Conservation (phyloP, 495 filamentous ascomycete genomes). For the Penicillium desertorum region DNA sequence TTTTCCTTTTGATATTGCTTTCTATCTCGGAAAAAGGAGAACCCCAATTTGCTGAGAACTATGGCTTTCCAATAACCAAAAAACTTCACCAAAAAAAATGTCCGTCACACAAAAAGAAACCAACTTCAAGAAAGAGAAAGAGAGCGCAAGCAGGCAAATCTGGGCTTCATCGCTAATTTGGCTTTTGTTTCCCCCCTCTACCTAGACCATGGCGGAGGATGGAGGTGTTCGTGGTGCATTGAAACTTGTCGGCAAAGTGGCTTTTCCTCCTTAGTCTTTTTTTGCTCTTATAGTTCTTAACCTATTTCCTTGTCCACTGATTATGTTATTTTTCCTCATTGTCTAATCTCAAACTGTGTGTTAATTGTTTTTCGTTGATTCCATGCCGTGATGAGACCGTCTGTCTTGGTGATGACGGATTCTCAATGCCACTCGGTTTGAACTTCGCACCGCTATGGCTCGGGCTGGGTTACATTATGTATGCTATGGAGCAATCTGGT, state of each 20-base stretch:
- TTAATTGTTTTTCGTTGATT: slow-evolving; percentile 6
- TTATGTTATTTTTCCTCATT: slow-evolving; percentile 19
- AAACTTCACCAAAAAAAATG: slow-evolving; percentile 21
- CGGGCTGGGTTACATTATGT: slow-evolving; percentile 7
- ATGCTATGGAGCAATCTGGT: slow-evolving; percentile 14
- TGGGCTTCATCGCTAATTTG: slow-evolving; percentile 38
- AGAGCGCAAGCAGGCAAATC: slow-evolving; percentile 38
- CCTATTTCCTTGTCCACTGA: slow-evolving; percentile 19
- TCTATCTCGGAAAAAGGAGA: slow-evolving; percentile 15
- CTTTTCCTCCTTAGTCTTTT: slow-evolving; percentile 22
- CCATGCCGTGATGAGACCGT: slow-evolving; percentile 1
- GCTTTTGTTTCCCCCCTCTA: slow-evolving; percentile 36
- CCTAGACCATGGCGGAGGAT: slow-evolving; percentile 45
- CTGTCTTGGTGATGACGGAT: slow-evolving; percentile 5
- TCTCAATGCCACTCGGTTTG: neutral
- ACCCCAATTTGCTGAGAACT: slow-evolving; percentile 10
- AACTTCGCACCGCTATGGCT: slow-evolving; percentile 2
- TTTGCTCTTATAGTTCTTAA: slow-evolving; percentile 26
- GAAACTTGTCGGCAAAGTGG: slow-evolving; percentile 34
- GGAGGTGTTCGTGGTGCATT: slow-evolving; percentile 51
- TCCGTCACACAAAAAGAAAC: slow-evolving; percentile 20
- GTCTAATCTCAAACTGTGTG: slow-evolving; percentile 27
- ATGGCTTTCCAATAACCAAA: slow-evolving; percentile 14
- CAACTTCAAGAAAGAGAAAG: slow-evolving; percentile 28
- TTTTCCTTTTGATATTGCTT: slow-evolving; percentile 13